Evolutionary conservation across 1,139 yeast genomes (phyloP).

Genomic region (Debaryomyces fabryi): DNA sequence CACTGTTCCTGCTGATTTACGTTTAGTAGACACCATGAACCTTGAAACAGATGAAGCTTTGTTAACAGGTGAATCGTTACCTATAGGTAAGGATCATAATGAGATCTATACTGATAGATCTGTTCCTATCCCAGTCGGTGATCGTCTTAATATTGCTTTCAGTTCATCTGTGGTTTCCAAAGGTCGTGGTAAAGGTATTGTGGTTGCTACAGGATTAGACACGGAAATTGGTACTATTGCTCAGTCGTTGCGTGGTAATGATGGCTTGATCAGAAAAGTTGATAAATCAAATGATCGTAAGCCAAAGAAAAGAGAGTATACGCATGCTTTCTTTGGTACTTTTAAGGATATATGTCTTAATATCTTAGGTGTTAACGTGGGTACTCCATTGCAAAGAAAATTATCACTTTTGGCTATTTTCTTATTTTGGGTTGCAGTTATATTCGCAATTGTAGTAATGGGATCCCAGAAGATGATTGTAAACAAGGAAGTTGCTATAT

Average conservation of each 20-base stretch:
- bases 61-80: constrained; percentile 79
- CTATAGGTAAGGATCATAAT: constrained; percentile 60
- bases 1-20: constrained; percentile 76
- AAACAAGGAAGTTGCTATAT: constrained; percentile 71
- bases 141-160: constrained; percentile 72
- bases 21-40: constrained; percentile 63
- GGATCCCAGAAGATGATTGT: constrained; percentile 73
- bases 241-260: constrained; percentile 48
- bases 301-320: constrained; percentile 48
- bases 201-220: constrained; percentile 62
- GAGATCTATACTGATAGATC: constrained; percentile 40
- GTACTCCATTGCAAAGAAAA: constrained; percentile 74
- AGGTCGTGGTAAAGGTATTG: constrained; percentile 77
- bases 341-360: constrained; percentile 49
- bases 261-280: constrained; percentile 29
- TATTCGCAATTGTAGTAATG: constrained; percentile 80
- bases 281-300: constrained; percentile 27
- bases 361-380: constrained; percentile 72
- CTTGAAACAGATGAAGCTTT: constrained; percentile 82
- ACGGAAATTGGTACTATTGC: constrained; percentile 85
- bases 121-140: constrained; percentile 66
- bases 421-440: constrained; percentile 69
- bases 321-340: constrained; percentile 48
- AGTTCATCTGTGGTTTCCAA: constrained; percentile 73
- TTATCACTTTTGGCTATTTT: constrained; percentile 71